phyloP scores from a whole-genome alignment of 164 flowering plant species.

The Dillenia turbinata region DNA sequence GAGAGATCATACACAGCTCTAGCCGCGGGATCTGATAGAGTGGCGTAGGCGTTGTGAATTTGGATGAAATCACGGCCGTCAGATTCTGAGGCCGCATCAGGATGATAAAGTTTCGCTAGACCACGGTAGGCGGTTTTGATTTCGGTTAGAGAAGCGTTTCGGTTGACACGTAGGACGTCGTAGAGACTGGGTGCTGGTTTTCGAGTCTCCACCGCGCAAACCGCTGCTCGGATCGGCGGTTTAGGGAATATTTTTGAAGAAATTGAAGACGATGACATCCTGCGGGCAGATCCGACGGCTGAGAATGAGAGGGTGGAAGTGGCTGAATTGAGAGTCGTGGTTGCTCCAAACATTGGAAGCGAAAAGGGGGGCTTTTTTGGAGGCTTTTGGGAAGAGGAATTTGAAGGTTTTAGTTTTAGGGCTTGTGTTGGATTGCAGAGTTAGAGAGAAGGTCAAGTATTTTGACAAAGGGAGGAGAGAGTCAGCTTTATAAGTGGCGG shows the following conservation, averaged over 20 bases:
- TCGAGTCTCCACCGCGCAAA: background rate
- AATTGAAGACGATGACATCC: background rate
- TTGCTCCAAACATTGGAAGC: too few relatives aligned
- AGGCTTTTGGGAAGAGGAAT: too few relatives aligned
- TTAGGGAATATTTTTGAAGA: background rate
- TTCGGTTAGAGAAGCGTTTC: conserved; percentile 44
- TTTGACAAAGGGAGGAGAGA: too few relatives aligned
- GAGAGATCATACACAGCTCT: conserved; percentile 45
- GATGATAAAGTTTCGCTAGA: conserved; percentile 64
- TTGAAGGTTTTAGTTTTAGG: too few relatives aligned
- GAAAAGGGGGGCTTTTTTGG: too few relatives aligned
- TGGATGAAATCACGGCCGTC: conserved; percentile 60
- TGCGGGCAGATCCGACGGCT: background rate
- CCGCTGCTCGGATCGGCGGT: conserved; percentile 7
- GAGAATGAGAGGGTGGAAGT: background rate
- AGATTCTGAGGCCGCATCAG: conserved; percentile 37
- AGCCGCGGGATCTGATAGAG: conserved; percentile 72
- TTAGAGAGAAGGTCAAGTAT: too few relatives aligned
- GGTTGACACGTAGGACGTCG: conserved; percentile 46
- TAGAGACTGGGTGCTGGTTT: conserved; percentile 29
- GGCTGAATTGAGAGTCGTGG: too few relatives aligned
- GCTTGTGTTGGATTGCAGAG: too few relatives aligned
- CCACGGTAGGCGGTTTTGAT: conserved; percentile 70
- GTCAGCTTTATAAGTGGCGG: too few relatives aligned
- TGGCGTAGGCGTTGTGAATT: conserved; percentile 68